Evolutionary conservation across 2,329 filamentous ascomycete genomes (phyloP).

Genomic region (Paecilomyces sp.): DNA sequence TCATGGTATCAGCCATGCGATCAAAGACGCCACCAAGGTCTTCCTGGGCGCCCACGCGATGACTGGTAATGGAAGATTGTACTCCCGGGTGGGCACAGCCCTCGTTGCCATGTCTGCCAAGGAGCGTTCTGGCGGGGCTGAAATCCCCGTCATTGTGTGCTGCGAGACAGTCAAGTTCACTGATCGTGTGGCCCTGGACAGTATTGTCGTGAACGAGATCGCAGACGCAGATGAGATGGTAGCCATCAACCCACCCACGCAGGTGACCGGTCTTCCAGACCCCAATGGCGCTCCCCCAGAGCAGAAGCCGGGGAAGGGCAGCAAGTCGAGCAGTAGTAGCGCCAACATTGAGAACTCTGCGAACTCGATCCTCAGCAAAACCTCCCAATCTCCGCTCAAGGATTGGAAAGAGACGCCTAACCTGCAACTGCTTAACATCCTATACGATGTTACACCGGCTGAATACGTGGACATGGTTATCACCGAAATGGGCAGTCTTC

Average conservation of each 20-base stretch:
- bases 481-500: constrained; percentile 81
- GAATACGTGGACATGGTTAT: constrained; percentile 83
- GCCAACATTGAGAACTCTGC: constrained; percentile 1
- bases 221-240: constrained; percentile 64
- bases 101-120: constrained; percentile 78
- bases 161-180: constrained; percentile 96
- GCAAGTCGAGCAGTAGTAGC: background rate
- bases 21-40: constrained; percentile 64
- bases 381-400: constrained; percentile 31
- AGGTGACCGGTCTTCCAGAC: constrained; percentile 25
- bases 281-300: constrained; percentile 14
- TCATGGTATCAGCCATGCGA: constrained; percentile 66
- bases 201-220: constrained; percentile 90
- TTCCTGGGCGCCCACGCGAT: constrained; percentile 87
- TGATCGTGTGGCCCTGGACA: constrained; percentile 80
- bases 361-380: constrained; percentile 9
- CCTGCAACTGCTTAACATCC: constrained; percentile 61
- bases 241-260: constrained; percentile 18
- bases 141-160: constrained; percentile 77
- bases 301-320: constrained; percentile 11
- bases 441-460: constrained; percentile 88
- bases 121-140: constrained; percentile 47
- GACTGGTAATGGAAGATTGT: constrained; percentile 89
- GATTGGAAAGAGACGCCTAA: constrained; percentile 54
- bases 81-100: constrained; percentile 79